Evolutionary conservation across 2,329 filamentous ascomycete species (phyloP), one percentile per base, ranked within the genome.

Genomic region (Furcasterigmium sp.): DNA sequence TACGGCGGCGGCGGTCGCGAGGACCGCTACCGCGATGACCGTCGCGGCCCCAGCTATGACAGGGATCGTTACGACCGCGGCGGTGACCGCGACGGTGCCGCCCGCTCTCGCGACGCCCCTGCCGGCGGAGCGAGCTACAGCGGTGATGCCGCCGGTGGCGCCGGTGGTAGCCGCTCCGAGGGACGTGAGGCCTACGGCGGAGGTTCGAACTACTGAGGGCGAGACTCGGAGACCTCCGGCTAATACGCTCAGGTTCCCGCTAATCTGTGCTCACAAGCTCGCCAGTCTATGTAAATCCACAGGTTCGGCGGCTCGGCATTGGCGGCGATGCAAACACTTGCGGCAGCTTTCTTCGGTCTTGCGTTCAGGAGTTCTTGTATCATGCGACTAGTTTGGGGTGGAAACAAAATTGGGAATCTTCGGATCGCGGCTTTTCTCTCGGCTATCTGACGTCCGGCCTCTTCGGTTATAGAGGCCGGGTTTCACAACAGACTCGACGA

Each of bases 11-110:
- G 60, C 50, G 41, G 76, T 45, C 38, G 38, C 20, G 39, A 32
- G 25, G 68, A 70, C 17, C 64, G 66, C 44, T 68, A 69, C 39
- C 60, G 56, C 23, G 54, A 44, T 25, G 50, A 56, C 42, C 57
- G 62, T 44, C 55, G 59, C 46, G 58, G 59, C 21, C 64, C 69
- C 47, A 69, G 68, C 32, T 73, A 75, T 46, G 75, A 74, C 14
- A 64, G 67, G 40, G 67, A 70, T 13, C 67, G 71, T 46, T 75
- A 75, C 39, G 72, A 79, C 41, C 70, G 72, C 41, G 61, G 57
- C 41, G 57, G 56, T 41, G 67, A 70, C 19, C 67, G 68, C 37
- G 65, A 69, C 23, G 23, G 23, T 11, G 23, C 7, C 23, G 53
- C 61, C 34, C 66, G 67, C 44, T 55, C 64, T 25, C 65, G 68